Percentiles rank a stretch among this genome's conserved stretches.
Evolutionary conservation across 2,329 filamentous ascomycete species (phyloP).

Genomic region (Apiospora kogelbergensis): DNA sequence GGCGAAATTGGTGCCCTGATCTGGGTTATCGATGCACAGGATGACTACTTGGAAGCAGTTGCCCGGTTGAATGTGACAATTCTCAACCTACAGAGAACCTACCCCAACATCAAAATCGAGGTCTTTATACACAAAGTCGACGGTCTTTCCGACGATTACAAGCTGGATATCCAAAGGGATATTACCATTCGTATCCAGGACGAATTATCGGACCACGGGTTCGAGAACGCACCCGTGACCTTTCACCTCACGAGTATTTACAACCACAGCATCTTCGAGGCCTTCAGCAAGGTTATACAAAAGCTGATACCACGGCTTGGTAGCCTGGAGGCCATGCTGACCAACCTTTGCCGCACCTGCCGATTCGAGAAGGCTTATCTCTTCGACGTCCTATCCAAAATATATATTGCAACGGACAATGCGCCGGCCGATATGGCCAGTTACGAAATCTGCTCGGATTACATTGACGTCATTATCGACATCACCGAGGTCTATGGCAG

Average conservation of each 20-base stretch:
- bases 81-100: conserved; percentile 81
- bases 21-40: conserved; percentile 98
- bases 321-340: conserved; percentile 90
- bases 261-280: conserved; percentile 97
- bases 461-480: conserved; percentile 97
- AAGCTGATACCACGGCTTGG: conserved; percentile 93
- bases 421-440: conserved; percentile 91
- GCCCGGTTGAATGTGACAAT: conserved; percentile 85
- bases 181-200: conserved; percentile 96
- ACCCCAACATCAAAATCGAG: conserved; percentile 93
- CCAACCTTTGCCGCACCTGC: conserved; percentile 88
- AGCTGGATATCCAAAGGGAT: conserved; percentile 92
- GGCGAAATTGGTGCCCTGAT: conserved; percentile 91
- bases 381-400: conserved; percentile 96
- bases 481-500: conserved; percentile 91
- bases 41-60: conserved; percentile 94
- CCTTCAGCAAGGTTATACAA: conserved; percentile 97
- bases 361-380: conserved; percentile 98
- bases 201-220: conserved; percentile 88
- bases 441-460: conserved; percentile 98
- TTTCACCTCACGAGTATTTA: conserved; percentile 98
- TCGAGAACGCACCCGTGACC: conserved; percentile 89
- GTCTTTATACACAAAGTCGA: conserved; percentile 99
- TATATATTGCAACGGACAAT: conserved; percentile 96
- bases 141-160: conserved; percentile 95